phyloP scores from a whole-genome alignment of 495 filamentous ascomycete genomes.

The Hyaloscypha variabilis region DNA sequence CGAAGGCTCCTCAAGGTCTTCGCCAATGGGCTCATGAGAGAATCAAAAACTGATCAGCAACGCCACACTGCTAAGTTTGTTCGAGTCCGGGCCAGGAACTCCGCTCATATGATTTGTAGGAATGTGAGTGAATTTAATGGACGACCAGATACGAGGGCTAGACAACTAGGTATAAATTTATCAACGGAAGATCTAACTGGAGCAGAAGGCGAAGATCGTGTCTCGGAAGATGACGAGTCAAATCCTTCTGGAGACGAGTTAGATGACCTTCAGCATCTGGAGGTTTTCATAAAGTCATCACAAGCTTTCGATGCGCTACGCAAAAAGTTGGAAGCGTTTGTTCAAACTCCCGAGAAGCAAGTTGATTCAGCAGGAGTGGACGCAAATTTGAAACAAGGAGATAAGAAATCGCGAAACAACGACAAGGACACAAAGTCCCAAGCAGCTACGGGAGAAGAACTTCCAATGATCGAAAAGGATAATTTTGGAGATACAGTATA shows the following conservation, averaged over 20 bases:
- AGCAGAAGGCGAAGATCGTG: background rate
- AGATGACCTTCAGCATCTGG: constrained; percentile 16
- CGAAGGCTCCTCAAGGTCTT: constrained; percentile 17
- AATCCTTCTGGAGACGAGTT: constrained; percentile 12
- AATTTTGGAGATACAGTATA: no score
- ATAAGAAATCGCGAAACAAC: background rate
- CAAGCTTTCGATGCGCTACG: constrained; percentile 6
- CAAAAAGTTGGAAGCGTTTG: constrained; percentile 11
- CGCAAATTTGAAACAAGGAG: background rate
- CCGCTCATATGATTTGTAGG: constrained; percentile 23
- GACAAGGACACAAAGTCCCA: background rate
- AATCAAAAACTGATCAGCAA: constrained; percentile 12
- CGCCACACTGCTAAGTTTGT: constrained; percentile 22
- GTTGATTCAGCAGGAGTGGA: background rate
- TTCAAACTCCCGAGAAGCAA: background rate
- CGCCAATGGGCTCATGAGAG: constrained; percentile 13
- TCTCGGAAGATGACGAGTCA: constrained; percentile 14
- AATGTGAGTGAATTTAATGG: no score
- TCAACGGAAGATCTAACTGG: background rate
- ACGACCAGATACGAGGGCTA: background rate
- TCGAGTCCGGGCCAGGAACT: constrained; percentile 20
- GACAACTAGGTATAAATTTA: background rate
- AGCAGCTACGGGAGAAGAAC: no score
- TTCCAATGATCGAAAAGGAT: no score
- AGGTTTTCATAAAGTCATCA: constrained; percentile 24